Conservation (phyloP, 306 rosid genomes). For the Cucurbita argyrosperma region DNA sequence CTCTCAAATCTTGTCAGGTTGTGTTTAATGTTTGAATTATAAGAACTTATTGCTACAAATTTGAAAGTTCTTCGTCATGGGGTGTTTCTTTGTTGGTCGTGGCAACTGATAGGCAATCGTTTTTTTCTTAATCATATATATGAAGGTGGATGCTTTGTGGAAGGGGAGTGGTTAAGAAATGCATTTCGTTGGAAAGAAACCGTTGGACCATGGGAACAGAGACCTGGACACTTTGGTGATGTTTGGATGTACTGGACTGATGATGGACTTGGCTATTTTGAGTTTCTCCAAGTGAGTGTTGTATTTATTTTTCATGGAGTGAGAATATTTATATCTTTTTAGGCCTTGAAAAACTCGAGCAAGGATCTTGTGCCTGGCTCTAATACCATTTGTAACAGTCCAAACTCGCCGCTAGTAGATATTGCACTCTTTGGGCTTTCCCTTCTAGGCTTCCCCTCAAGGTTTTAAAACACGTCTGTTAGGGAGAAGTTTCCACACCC, state of each 20-base stretch:
- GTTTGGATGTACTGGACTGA: slow-evolving; percentile 99
- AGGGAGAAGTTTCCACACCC: too few relatives aligned
- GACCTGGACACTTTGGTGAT: slow-evolving; percentile 98
- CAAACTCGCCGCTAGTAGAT: too few relatives aligned
- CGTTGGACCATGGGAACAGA: slow-evolving; percentile 90
- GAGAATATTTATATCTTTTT: neutral
- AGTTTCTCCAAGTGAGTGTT: slow-evolving; percentile 72
- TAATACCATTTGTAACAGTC: too few relatives aligned
- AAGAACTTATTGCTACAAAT: neutral
- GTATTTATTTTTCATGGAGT: neutral
- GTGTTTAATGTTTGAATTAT: neutral
- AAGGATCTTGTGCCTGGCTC: neutral
- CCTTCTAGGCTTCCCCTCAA: too few relatives aligned
- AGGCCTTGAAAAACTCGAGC: neutral
- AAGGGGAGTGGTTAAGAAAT: slow-evolving; percentile 90
- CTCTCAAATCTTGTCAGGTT: neutral
- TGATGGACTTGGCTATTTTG: slow-evolving; percentile 88
- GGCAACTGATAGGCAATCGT: neutral
- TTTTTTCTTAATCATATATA: neutral
- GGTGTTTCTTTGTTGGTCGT: neutral
- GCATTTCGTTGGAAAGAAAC: slow-evolving; percentile 91
- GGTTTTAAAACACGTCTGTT: too few relatives aligned
- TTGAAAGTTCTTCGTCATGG: neutral
- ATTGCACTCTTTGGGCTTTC: too few relatives aligned
- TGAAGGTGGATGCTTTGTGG: slow-evolving; percentile 88